A percentile compares a stretch with the other conserved stretches of the same genome.
phyloP scores from a whole-genome alignment of 495 filamentous ascomycete species.

The Podospora pseudoanserina region DNA sequence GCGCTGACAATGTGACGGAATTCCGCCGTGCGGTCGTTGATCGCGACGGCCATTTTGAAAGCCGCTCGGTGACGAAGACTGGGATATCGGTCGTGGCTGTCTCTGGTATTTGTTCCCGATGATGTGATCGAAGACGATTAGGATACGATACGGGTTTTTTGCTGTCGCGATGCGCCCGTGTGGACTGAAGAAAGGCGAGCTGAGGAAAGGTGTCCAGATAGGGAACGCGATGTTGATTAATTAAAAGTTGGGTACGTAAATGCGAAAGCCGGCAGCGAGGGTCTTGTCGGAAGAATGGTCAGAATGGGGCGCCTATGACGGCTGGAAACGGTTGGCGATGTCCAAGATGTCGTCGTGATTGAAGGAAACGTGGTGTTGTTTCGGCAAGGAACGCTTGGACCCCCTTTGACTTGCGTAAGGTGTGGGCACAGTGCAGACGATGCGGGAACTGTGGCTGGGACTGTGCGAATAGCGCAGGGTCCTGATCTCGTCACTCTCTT shows the following conservation, averaged over 20 bases:
- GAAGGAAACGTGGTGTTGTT: constrained; percentile 18
- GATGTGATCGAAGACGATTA: not conserved
- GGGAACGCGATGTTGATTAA: constrained; percentile 6
- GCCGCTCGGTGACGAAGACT: not conserved
- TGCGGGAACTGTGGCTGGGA: constrained; percentile 14
- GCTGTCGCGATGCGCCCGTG: not conserved
- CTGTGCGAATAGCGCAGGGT: constrained; percentile 1
- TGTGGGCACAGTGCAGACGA: not conserved
- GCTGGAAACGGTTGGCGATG: constrained; percentile 2
- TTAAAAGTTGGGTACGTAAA: not conserved
- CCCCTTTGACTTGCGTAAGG: not conserved
- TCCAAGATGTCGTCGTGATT: not conserved
- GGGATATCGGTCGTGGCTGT: not conserved
- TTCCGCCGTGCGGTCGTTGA: constrained; percentile 94
- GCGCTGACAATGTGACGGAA: constrained; percentile 86
- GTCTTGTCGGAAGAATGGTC: not conserved
- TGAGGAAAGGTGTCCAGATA: not conserved
- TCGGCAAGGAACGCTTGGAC: constrained; percentile 18
- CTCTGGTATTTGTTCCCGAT: not conserved
- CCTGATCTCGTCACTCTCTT: not conserved
- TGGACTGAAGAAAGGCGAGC: not conserved
- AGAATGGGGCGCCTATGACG: not conserved
- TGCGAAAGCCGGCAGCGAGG: not conserved
- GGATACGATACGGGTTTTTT: not conserved
- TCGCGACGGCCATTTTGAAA: constrained; percentile 58